phyloP scores from a whole-genome alignment of 805 yeast genomes.

The Pichia phayaonensis region DNA sequence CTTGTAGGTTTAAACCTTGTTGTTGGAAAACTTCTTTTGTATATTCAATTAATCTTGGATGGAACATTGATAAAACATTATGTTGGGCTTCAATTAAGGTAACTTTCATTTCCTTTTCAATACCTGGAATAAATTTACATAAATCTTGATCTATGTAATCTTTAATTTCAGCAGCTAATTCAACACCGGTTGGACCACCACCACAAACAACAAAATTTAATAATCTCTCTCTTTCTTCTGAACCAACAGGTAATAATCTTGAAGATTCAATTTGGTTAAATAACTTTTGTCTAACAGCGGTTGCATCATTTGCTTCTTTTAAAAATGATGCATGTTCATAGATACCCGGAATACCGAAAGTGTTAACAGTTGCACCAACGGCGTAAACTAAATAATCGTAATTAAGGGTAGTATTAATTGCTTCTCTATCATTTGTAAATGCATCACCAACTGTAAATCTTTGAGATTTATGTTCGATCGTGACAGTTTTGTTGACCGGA shows the following conservation, averaged over 20 bases:
- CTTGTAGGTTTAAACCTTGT: conserved; percentile 62
- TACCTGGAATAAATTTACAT: conserved; percentile 79
- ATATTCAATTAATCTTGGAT: conserved; percentile 61
- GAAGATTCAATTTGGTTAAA: conserved; percentile 90
- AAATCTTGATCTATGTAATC: conserved; percentile 92
- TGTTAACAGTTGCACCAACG: conserved; percentile 92
- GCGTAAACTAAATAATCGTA: conserved; percentile 87
- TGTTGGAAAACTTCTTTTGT: conserved; percentile 69
- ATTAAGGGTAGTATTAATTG: conserved; percentile 38
- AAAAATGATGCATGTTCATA: conserved; percentile 79
- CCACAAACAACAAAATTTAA: conserved; percentile 90
- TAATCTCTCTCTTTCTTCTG: conserved; percentile 74
- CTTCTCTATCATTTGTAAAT: conserved; percentile 37
- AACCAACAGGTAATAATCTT: conserved; percentile 60
- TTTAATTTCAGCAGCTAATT: conserved; percentile 92
- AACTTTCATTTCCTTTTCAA: conserved; percentile 74
- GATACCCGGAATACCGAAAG: conserved; percentile 94
- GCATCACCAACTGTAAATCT: conserved; percentile 50
- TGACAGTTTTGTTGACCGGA: conserved; percentile 56
- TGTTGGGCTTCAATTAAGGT: conserved; percentile 88
- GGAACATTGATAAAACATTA: conserved; percentile 72
- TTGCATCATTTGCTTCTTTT: conserved; percentile 86
- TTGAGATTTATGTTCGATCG: conserved; percentile 49
- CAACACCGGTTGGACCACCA: conserved; percentile 99
- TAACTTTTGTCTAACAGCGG: conserved; percentile 70